Percentiles rank a stretch among this genome's conserved stretches.
Evolutionary conservation across 2,329 filamentous ascomycete species (phyloP).

Genomic region (Cladosporium sp.): DNA sequence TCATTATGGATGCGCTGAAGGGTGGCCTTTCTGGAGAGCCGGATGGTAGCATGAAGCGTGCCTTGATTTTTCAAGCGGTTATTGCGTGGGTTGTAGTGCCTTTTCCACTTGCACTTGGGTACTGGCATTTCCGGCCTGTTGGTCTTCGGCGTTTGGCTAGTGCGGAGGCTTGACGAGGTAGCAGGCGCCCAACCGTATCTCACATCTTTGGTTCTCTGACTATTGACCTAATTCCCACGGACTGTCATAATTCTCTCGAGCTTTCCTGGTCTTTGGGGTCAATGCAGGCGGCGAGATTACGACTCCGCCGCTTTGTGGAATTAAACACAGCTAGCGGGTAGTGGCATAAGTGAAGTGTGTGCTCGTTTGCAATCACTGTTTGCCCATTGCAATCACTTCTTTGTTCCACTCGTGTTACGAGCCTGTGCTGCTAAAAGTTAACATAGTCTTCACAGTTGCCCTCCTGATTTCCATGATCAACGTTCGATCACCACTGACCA

Average conservation of each 20-base stretch:
- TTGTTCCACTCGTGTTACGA: neutral
- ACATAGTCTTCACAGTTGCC: neutral
- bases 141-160: slow-evolving; percentile 15
- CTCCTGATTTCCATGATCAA: too few species aligned
- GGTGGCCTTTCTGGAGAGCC: slow-evolving; percentile 41
- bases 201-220: too few species aligned
- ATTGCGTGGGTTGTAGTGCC: slow-evolving; percentile 67
- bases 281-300: too few species aligned
- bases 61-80: slow-evolving; percentile 78
- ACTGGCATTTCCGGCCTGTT: slow-evolving; percentile 37
- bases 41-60: slow-evolving; percentile 67
- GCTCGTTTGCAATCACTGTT: neutral
- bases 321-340: neutral
- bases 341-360: neutral
- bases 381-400: neutral
- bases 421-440: neutral
- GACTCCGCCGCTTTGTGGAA: neutral
- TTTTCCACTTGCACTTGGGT: slow-evolving; percentile 67
- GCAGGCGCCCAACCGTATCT: neutral
- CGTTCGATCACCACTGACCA: neutral
- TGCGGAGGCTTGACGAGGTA: neutral
- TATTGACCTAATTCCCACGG: too few species aligned
- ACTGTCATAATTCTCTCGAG: neutral
- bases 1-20: slow-evolving; percentile 76
- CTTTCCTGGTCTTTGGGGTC: neutral